Base-by-base conservation (phyloP, 371 early-diverging fungal genomes). In the Mortierella sp. region DNA sequence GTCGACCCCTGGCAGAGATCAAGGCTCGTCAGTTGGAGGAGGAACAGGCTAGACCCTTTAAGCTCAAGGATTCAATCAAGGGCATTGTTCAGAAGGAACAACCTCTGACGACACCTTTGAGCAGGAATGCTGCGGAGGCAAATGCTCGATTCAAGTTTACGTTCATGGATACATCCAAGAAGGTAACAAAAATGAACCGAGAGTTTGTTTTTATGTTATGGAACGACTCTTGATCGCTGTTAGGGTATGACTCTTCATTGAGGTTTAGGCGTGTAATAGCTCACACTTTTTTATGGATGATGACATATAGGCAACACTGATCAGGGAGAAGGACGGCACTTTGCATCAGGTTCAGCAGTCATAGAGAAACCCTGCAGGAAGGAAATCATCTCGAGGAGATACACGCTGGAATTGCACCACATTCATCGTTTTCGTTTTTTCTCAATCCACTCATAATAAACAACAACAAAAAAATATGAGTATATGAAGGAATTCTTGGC, bases 1-100 rank as follows among this genome's bases (percentile, higher is more conserved):
- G 90, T 72, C 84, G 89, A 65, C 91, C 93, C 4, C 88, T 87
- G 82, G 85, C 84, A 54, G 86, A 89, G 64, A 86, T 93, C 53
- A 85, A 86, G 61, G 81, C 80, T 50, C 65, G 60, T 52, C 69
- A 65, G 43, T 79, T 85, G 69, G 80, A 78, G 49, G 52, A 67
- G 52, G 82, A 86, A 42, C 73, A 73, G 39, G 61, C 72, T 24
- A 75, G 82, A 34, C 84, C 82, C 27, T 72, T 78, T 52, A 69
- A 68, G 55, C 79, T 60, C 15, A 50, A 50, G 42, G 63, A 78
- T 21, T 56, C 72, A 24, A 31, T 56, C 56, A 70, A 66, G 44
- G 70, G 65, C 28, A 39, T 71, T 24, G 51, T 52, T 2, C 41
- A 70, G 49, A 42, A 51, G 21, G 52, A 42, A 24, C 48, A 50